A percentile compares a stretch with the other conserved stretches of the same genome.
These are phyloP conservation scores for Nannochloris sp. DNA, from an alignment of 139 green algal genomes.

Conservation along the genomic window DNA sequence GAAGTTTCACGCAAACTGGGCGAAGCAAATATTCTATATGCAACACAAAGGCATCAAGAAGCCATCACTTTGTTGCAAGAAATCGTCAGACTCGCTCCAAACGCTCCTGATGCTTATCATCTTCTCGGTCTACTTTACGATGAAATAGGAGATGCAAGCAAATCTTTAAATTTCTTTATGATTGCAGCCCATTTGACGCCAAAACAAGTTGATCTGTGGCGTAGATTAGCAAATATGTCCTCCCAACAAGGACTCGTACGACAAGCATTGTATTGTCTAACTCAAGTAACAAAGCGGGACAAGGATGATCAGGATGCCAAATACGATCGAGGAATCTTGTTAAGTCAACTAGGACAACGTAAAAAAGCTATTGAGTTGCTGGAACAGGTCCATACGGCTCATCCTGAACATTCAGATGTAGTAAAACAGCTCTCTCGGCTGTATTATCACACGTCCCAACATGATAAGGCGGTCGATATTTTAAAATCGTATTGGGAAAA, in stretches of 20 bases:
- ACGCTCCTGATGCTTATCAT: conserved; percentile 76
- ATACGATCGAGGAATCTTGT: conserved; percentile 64
- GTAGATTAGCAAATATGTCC: conserved; percentile 60
- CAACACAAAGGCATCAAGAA: conserved; percentile 27
- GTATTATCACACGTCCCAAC: conserved; percentile 44
- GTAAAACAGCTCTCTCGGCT: conserved; percentile 61
- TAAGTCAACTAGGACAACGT: conserved; percentile 39
- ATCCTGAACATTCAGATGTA: conserved; percentile 45
- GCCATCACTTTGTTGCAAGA: conserved; percentile 63
- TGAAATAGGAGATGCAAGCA: conserved; percentile 38
- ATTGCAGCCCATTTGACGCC: conserved; percentile 79
- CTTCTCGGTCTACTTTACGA: conserved; percentile 79
- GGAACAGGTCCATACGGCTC: conserved; percentile 17
- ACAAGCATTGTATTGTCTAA: conserved; percentile 83
- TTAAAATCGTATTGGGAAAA: conserved; percentile 42
- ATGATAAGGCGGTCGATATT: conserved; percentile 34
- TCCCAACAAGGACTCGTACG: conserved; percentile 57
- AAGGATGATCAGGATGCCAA: conserved; percentile 57
- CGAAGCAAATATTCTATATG: conserved; percentile 85
- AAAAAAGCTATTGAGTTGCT: conserved; percentile 33
- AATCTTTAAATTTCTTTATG: conserved; percentile 87
- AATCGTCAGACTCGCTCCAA: conserved; percentile 65
- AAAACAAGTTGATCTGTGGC: conserved; percentile 71
- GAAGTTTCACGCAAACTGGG: conserved; percentile 57
- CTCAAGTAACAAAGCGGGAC: conserved; percentile 49